These are phyloP conservation scores for Linnemannia elongata DNA, from an alignment of 192 early-diverging fungal species.

Conservation along the genomic window DNA sequence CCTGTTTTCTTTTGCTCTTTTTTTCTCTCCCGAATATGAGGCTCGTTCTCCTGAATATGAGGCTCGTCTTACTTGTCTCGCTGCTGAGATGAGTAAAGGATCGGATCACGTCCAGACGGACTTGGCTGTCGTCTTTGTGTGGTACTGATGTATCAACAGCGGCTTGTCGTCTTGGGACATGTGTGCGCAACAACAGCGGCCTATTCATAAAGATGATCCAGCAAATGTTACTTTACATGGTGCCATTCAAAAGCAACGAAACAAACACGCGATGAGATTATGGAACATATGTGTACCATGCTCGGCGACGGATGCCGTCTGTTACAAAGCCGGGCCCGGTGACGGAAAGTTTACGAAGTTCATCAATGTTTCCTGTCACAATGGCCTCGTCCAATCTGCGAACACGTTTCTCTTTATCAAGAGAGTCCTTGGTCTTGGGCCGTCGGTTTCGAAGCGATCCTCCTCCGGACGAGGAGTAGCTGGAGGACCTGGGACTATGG, in stretches of 20 bases:
- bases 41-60: not conserved
- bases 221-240: not conserved
- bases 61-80: conserved; percentile 33
- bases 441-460: conserved; percentile 21
- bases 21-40: not conserved
- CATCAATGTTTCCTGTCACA: conserved; percentile 37
- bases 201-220: conserved; percentile 14
- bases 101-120: conserved; percentile 60
- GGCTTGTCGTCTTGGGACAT: conserved; percentile 22
- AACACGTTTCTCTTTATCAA: conserved; percentile 50
- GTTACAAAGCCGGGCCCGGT: conserved; percentile 60
- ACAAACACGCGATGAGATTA: not conserved
- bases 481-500: conserved; percentile 17
- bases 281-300: conserved; percentile 42
- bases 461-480: not conserved
- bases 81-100: conserved; percentile 60
- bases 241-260: not conserved
- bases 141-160: not conserved
- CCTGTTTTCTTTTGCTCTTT: not conserved
- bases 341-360: conserved; percentile 37
- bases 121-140: conserved; percentile 67
- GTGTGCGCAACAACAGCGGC: conserved; percentile 60
- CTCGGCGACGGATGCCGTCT: conserved; percentile 60
- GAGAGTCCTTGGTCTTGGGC: conserved; percentile 37
- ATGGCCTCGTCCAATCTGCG: conserved; percentile 62